Percentiles rank a stretch among this genome's conserved stretches.
phyloP scores from a whole-genome alignment of 441 rosid genomes.

The Raphanus hybrid region DNA sequence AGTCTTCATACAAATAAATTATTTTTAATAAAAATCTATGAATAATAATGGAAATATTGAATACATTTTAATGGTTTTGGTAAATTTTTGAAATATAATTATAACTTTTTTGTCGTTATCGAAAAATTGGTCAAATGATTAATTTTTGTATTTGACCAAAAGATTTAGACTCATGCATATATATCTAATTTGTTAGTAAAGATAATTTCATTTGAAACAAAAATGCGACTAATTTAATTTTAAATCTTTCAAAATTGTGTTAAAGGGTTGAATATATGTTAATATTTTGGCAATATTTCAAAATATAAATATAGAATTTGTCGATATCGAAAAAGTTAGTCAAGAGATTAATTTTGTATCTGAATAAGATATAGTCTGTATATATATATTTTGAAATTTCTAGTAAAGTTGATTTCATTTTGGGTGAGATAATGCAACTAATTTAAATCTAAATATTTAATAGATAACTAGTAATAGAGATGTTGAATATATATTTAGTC shows the following conservation, averaged over 20 bases:
- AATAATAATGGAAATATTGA: not conserved
- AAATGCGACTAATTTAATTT: not conserved
- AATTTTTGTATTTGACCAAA: not conserved
- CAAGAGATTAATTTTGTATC: not conserved
- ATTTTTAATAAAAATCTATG: not conserved
- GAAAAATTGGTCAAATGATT: not conserved
- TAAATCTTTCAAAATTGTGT: too few relatives aligned
- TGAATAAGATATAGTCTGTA: not conserved
- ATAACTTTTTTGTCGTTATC: not conserved
- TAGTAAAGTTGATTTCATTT: not conserved
- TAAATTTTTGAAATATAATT: not conserved
- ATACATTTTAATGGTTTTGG: not conserved
- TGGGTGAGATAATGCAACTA: too few relatives aligned
- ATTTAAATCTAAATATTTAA: too few relatives aligned
- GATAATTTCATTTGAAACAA: not conserved
- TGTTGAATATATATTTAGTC: too few relatives aligned
- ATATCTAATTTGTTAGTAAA: not conserved
- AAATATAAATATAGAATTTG: not conserved
- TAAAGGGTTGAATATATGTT: not conserved
- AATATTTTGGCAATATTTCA: not conserved
- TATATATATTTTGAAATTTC: not conserved
- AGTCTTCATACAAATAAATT: not conserved
- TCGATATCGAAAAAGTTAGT: not conserved
- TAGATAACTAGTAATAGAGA: too few relatives aligned
- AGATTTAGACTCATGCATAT: not conserved